phyloP scores from a whole-genome alignment of 495 filamentous ascomycete species.

The Neurospora sp. region DNA sequence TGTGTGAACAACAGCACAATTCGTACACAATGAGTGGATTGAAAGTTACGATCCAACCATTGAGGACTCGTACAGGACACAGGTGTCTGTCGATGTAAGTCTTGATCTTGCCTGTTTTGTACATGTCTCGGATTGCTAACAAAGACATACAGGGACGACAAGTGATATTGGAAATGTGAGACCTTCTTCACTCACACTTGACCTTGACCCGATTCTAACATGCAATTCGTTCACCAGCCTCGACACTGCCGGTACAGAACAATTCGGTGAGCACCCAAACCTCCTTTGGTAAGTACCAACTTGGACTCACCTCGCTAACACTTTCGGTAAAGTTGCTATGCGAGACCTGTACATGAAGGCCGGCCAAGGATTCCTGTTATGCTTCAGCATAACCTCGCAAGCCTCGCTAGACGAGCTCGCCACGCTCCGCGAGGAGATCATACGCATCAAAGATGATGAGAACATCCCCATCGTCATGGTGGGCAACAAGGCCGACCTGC shows the following conservation, averaged over 20 bases:
- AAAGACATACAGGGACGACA: slow-evolving; percentile 62
- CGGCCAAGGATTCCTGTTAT: slow-evolving; percentile 92
- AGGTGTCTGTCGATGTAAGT: slow-evolving; percentile 87
- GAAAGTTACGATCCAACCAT: slow-evolving; percentile 98
- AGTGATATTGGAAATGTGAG: slow-evolving; percentile 92
- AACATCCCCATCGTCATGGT: slow-evolving; percentile 90
- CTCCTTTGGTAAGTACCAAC: not conserved
- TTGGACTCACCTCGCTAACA: slow-evolving; percentile 4
- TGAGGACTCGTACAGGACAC: slow-evolving; percentile 92
- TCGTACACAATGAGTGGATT: slow-evolving; percentile 99
- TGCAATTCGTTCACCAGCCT: slow-evolving; percentile 42
- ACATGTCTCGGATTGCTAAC: not conserved
- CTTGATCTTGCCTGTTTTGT: not conserved
- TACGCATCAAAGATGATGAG: slow-evolving; percentile 92
- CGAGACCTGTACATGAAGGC: slow-evolving; percentile 96
- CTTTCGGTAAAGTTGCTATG: slow-evolving; percentile 34
- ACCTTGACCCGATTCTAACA: slow-evolving; percentile 3
- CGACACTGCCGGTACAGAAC: slow-evolving; percentile 95
- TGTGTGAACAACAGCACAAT: slow-evolving; percentile 62
- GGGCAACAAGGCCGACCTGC: slow-evolving; percentile 93
- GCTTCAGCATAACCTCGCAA: slow-evolving; percentile 90
- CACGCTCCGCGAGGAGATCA: slow-evolving; percentile 88
- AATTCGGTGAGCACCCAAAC: slow-evolving; percentile 67
- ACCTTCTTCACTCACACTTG: not conserved
- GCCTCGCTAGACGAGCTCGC: slow-evolving; percentile 78